Conservation (phyloP, 495 filamentous ascomycete genomes). For the Tuber aestivum region DNA sequence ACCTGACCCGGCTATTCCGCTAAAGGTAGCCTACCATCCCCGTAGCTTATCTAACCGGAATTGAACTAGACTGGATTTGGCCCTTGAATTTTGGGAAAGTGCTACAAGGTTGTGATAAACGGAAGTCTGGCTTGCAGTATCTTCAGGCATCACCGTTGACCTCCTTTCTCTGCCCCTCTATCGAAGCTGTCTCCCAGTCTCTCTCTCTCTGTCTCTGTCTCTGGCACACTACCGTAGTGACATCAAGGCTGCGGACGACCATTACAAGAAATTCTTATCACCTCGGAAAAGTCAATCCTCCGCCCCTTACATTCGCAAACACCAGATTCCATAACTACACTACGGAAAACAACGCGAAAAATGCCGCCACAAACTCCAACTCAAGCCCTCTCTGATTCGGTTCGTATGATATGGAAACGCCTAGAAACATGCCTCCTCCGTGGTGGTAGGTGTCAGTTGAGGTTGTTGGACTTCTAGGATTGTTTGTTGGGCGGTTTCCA, state of each 20-base stretch:
- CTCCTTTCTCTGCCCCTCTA: not conserved
- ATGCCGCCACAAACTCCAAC: slow-evolving; percentile 26
- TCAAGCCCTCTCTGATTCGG: slow-evolving; percentile 10
- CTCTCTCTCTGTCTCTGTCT: too few species aligned
- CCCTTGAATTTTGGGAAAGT: not conserved
- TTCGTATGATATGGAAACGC: slow-evolving; percentile 22
- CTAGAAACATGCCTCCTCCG: slow-evolving; percentile 65
- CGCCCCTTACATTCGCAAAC: not conserved
- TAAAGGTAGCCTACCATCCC: not conserved
- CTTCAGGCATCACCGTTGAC: not conserved
- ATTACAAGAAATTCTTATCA: not conserved
- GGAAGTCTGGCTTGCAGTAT: not conserved
- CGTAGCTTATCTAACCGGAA: not conserved
- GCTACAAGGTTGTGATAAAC: not conserved
- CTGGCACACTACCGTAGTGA: not conserved
- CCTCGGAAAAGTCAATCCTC: not conserved
- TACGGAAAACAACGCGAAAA: slow-evolving; percentile 2
- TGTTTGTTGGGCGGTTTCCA: not conserved
- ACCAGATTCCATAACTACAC: not conserved
- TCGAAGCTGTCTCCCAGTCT: not conserved
- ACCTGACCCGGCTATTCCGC: not conserved
- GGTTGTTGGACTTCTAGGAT: not conserved
- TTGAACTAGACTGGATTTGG: not conserved
- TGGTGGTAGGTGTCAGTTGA: not conserved
- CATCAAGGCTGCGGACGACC: not conserved